These are phyloP conservation scores for Ceratocystis destructans DNA, from an alignment of 2,329 filamentous ascomycete species.

Conservation along the genomic window DNA sequence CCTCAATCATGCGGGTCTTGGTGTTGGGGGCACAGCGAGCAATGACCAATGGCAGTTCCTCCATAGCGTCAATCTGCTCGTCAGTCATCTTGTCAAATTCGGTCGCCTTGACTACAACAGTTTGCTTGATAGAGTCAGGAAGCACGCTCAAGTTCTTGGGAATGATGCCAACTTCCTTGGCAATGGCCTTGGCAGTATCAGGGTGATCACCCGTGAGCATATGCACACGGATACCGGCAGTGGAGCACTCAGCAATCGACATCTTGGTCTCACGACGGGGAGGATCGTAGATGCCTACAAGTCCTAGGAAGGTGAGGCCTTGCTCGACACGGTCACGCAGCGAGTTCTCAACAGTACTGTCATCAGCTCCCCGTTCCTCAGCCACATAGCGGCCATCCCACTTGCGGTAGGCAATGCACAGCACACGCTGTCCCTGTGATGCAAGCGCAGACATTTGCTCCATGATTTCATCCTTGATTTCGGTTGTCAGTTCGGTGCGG, in stretches of 20 bases:
- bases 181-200: conserved; percentile 65
- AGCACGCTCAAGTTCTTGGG: conserved; percentile 47
- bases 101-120: conserved; percentile 60
- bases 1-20: conserved; percentile 84
- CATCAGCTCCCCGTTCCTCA: conserved; percentile 24
- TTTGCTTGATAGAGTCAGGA: conserved; percentile 47
- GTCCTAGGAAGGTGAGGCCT: conserved; percentile 59
- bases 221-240: conserved; percentile 64
- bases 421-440: conserved; percentile 55
- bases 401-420: conserved; percentile 55
- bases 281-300: conserved; percentile 76
- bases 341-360: conserved; percentile 27
- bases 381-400: conserved; percentile 35
- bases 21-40: conserved; percentile 74
- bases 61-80: conserved; percentile 59
- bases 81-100: conserved; percentile 69
- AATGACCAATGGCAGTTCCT: conserved; percentile 65
- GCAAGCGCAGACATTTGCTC: conserved; percentile 46
- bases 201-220: conserved; percentile 79
- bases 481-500: conserved; percentile 36
- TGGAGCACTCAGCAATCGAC: conserved; percentile 55
- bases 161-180: conserved; percentile 65
- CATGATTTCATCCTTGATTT: conserved; percentile 37
- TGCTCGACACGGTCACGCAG: conserved; percentile 51
- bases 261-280: conserved; percentile 66